A percentile compares a stretch with the other conserved stretches of the same genome.
Conservation (phyloP, 23 red algal species). For the Gracilaria gracilis region DNA sequence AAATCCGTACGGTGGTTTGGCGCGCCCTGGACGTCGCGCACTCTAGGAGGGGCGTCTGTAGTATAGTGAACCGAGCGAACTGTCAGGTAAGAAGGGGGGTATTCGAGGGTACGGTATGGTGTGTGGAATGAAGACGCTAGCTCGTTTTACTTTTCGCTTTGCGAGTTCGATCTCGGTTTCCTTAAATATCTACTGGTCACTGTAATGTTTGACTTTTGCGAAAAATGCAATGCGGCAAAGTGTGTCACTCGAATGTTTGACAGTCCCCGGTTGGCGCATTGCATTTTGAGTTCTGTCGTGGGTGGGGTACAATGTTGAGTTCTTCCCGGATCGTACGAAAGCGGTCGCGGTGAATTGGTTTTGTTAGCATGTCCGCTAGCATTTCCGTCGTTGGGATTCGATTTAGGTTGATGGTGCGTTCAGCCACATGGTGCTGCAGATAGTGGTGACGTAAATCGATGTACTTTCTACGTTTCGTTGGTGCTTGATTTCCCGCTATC, state of each 20-base stretch:
- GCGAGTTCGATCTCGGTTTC: too few species aligned
- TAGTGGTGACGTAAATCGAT: conserved; percentile 18
- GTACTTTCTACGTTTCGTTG: conserved; percentile 33
- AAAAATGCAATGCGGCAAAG: not conserved
- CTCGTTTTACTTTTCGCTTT: too few species aligned
- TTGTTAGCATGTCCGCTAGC: conserved; percentile 24
- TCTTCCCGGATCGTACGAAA: not conserved
- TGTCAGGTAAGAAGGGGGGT: too few species aligned
- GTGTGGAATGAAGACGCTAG: too few species aligned
- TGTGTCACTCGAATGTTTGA: too few species aligned
- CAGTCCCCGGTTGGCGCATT: conserved; percentile 11
- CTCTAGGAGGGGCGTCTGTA: too few species aligned
- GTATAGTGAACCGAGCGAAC: too few species aligned
- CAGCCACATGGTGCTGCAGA: not conserved
- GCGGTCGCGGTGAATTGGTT: not conserved
- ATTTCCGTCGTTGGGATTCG: not conserved
- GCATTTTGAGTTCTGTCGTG: not conserved
- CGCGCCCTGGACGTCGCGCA: too few species aligned
- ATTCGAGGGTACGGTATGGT: too few species aligned
- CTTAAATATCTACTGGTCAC: too few species aligned
- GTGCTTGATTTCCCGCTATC: conserved; percentile 7
- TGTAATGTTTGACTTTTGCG: conserved; percentile 22
- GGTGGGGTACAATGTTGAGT: not conserved
- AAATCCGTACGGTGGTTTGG: too few species aligned
- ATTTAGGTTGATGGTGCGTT: not conserved